phyloP scores from a whole-genome alignment of 1,284 basidiomycete genomes.

The Anthracocystis panici-leucophaei region DNA sequence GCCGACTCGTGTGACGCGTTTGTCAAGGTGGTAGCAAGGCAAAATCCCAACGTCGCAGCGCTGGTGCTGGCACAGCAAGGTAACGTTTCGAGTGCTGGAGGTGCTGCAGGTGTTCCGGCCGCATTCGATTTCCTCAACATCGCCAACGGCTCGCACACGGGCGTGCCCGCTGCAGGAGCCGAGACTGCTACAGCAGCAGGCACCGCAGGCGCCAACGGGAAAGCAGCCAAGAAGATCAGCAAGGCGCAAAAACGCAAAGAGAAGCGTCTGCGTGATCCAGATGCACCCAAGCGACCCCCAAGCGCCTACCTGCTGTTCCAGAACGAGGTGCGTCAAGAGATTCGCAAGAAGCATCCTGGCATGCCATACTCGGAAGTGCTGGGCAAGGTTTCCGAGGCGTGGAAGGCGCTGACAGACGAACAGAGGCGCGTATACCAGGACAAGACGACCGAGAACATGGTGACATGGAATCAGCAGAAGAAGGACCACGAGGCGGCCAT shows the following conservation, averaged over 20 bases:
- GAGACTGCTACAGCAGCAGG: constrained; percentile 39
- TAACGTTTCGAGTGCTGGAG: constrained; percentile 35
- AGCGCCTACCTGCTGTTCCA: constrained; percentile 65
- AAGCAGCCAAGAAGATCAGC: constrained; percentile 49
- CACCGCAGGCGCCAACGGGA: constrained; percentile 43
- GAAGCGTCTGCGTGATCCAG: constrained; percentile 58
- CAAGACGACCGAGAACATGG: constrained; percentile 61
- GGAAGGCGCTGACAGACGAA: constrained; percentile 61
- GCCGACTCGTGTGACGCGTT: constrained; percentile 57
- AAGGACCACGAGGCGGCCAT: constrained; percentile 53
- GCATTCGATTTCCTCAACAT: constrained; percentile 53
- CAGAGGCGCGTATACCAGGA: constrained; percentile 59
- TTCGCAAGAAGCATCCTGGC: constrained; percentile 58
- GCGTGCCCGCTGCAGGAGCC: constrained; percentile 27
- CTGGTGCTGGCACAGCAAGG: constrained; percentile 52
- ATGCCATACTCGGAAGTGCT: constrained; percentile 57
- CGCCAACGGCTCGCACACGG: constrained; percentile 41
- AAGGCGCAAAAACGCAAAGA: constrained; percentile 56
- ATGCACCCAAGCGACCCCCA: constrained; percentile 64
- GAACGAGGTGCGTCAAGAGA: constrained; percentile 63
- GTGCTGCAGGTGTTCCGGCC: constrained; percentile 31
- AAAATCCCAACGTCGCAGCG: constrained; percentile 57
- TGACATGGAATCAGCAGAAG: constrained; percentile 58
- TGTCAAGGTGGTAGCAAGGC: constrained; percentile 52
- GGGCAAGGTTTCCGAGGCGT: constrained; percentile 60